Conservation (phyloP, 169 alveolate genomes). For the Eimeria falciformis region DNA sequence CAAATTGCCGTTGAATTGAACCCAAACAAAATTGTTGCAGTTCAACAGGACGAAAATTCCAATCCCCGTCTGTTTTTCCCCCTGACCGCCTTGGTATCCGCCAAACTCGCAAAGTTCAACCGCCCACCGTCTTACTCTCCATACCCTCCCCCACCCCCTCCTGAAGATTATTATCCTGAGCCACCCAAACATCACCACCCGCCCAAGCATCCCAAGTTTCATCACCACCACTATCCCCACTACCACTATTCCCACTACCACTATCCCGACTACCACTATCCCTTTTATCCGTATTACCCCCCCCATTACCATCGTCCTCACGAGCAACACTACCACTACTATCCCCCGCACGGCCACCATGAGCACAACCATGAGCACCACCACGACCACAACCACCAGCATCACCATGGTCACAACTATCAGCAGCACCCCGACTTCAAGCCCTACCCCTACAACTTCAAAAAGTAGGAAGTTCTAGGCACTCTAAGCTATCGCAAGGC, state of each 20-base stretch:
- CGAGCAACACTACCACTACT: not conserved
- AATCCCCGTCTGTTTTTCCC: slow-evolving; percentile 42
- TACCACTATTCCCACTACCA: not conserved
- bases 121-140: not conserved
- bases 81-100: slow-evolving; percentile 36
- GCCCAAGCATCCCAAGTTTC: not conserved
- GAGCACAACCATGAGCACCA: not conserved
- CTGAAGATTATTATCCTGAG: not conserved
- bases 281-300: not conserved
- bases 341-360: not conserved
- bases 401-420: not conserved
- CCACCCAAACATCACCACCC: not conserved
- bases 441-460: too few relatives aligned
- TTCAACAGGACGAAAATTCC: slow-evolving; percentile 26
- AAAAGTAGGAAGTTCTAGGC: too few relatives aligned
- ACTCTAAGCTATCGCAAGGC: too few relatives aligned
- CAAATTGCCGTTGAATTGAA: slow-evolving; percentile 23
- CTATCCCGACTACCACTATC: not conserved
- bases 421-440: too few relatives aligned
- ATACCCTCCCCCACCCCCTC: not conserved
- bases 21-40: not conserved
- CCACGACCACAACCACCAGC: not conserved
- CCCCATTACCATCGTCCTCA: not conserved
- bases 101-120: slow-evolving; percentile 17
- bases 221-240: not conserved